Percentiles rank a stretch among this genome's conserved stretches.
Evolutionary conservation across 2,329 filamentous ascomycete genomes (phyloP).

Genomic region (Macroventuria anomochaeta): DNA sequence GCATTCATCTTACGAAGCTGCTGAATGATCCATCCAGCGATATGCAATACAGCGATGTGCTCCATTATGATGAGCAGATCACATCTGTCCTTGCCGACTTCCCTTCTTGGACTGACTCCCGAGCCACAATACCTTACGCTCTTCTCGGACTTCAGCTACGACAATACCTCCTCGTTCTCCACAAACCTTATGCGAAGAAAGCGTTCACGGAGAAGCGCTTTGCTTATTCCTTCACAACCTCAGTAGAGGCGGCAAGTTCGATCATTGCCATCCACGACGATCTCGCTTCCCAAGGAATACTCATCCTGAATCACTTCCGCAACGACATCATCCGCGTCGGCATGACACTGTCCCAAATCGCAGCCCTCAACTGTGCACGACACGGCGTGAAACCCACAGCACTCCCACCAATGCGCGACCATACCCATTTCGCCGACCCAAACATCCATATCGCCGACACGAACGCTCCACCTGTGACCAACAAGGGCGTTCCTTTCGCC

Average conservation of each 20-base stretch:
- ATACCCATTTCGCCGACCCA: conserved; percentile 8
- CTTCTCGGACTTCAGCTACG: conserved; percentile 42
- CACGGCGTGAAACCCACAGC: conserved; percentile 10
- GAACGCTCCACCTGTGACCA: neutral
- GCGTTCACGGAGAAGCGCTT: conserved; percentile 36
- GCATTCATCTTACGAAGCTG: conserved; percentile 40
- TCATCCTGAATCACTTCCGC: conserved; percentile 35
- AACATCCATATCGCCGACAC: conserved; percentile 1
- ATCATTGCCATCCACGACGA: conserved; percentile 35
- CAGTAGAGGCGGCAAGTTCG: conserved; percentile 36
- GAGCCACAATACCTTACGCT: conserved; percentile 25
- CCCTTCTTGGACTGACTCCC: conserved; percentile 33
- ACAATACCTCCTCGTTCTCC: conserved; percentile 45
- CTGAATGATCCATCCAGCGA: conserved; percentile 41
- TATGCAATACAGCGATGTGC: conserved; percentile 41
- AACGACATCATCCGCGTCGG: conserved; percentile 41
- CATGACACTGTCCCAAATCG: conserved; percentile 35
- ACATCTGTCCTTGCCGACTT: conserved; percentile 28
- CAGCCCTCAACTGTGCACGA: conserved; percentile 35
- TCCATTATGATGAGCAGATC: conserved; percentile 44
- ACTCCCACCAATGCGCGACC: neutral
- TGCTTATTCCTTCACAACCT: conserved; percentile 41
- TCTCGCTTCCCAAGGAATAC: conserved; percentile 28
- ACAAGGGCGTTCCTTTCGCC: neutral
- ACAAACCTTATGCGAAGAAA: conserved; percentile 41